Base-by-base conservation (phyloP, 202 grass and related monocot genomes). In the Setaria viridis region DNA sequence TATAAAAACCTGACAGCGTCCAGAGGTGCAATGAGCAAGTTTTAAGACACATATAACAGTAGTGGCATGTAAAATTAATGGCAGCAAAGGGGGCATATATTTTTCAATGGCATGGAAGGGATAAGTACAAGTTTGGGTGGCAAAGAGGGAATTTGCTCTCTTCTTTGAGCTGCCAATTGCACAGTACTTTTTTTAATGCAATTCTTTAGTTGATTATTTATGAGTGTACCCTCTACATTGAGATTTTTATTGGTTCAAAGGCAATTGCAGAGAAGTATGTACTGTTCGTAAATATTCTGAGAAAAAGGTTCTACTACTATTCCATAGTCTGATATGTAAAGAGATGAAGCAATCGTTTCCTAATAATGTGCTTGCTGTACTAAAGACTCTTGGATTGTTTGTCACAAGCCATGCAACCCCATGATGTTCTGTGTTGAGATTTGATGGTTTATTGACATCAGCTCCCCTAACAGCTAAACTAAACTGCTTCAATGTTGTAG, bases 401-500 rank as follows among this genome's bases (percentile, higher is more conserved):
- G 25, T 76, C 64, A 70, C 35, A 64, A 77, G 25, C 51, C 9
- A 80, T 89, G 57, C 19, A 85, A 70, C 67, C 25, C 54, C 43
- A 74, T 79, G 45, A 55, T 86, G 50, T 88, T 50, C 74, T 76
- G 32, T 62, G 60, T 30, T 71, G 37, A 55, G 66, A 83, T 70
- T 80, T 88, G 65, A 72, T 80, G 62, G 21, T 85, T 73, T 81
- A 67, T 57, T 78, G 59, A 17, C 19, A 37, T 49, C 11, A 29
- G 39, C 58, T 45, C 55, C 35, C 67, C 46, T 80, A 77, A 91
- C 14, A 64, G 34, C 60, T 81, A 51, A 55, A 37, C 70, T 77
- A 62, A 42, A n/a, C 34, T 68, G 57, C 35, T 69, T 86, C 66
- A 71, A 14, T 86, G 50, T 41, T 84, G 59, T 69, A 98, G 95